A percentile compares a stretch with the other conserved stretches of the same genome.
phyloP scores from a whole-genome alignment of 176 grass and related monocot species.

The Poa pratensis region DNA sequence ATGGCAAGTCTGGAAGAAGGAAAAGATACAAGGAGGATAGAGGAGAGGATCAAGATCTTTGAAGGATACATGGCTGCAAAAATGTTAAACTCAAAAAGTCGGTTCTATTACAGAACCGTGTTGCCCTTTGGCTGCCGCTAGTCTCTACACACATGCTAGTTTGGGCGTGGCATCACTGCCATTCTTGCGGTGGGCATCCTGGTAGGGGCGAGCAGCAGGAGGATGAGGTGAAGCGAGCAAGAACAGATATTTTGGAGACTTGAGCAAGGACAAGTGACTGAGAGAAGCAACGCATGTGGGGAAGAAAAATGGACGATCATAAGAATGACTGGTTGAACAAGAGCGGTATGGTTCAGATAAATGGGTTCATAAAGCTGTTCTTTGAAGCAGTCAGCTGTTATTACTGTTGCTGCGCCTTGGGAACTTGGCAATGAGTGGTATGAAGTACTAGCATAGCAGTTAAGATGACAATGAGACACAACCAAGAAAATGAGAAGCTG shows the following conservation, averaged over 20 bases:
- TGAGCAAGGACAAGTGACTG: background rate
- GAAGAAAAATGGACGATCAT: background rate
- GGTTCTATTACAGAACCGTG: background rate
- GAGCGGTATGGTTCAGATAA: background rate
- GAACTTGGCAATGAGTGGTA: background rate
- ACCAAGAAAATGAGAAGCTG: background rate
- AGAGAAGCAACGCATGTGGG: background rate
- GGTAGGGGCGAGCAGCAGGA: background rate
- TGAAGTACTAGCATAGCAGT: background rate
- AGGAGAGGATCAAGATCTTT: slow-evolving; percentile 22
- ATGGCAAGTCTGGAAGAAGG: background rate
- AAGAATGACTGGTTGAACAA: background rate
- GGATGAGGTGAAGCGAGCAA: slow-evolving; percentile 1
- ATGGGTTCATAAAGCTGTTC: background rate
- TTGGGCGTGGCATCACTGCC: background rate
- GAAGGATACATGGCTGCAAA: slow-evolving; percentile 8
- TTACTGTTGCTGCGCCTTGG: background rate
- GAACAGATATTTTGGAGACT: background rate
- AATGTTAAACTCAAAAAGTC: background rate
- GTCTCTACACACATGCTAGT: background rate
- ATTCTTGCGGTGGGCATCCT: background rate
- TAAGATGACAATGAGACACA: background rate
- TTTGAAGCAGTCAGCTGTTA: background rate
- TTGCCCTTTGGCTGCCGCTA: background rate
- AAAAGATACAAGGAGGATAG: background rate